phyloP scores from a whole-genome alignment of 768 basidiomycete species.

The Boletus insuetus region DNA sequence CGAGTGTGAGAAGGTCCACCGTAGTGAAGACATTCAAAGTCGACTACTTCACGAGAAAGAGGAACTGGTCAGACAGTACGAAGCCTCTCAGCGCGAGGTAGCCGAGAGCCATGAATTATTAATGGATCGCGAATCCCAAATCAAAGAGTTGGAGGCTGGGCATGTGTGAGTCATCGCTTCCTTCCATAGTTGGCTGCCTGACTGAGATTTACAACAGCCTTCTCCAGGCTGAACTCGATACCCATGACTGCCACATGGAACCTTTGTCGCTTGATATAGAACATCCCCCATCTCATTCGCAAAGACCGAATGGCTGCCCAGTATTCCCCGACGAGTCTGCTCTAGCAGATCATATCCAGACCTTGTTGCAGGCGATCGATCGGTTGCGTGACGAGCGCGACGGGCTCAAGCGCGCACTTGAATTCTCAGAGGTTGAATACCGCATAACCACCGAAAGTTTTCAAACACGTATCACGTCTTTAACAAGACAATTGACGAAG shows the following conservation, averaged over 20 bases:
- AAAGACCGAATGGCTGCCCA: neutral
- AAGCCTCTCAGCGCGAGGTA: conserved; percentile 37
- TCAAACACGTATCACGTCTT: conserved; percentile 45
- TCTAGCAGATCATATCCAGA: conserved; percentile 45
- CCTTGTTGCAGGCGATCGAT: conserved; percentile 59
- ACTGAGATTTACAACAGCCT: conserved; percentile 12
- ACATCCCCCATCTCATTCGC: neutral
- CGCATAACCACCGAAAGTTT: conserved; percentile 61
- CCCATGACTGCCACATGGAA: neutral
- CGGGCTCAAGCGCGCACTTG: conserved; percentile 54
- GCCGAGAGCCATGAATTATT: conserved; percentile 21
- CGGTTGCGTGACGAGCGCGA: conserved; percentile 69
- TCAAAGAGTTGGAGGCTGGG: conserved; percentile 21
- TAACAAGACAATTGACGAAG: conserved; percentile 25
- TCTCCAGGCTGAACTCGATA: conserved; percentile 21
- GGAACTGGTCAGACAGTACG: conserved; percentile 42
- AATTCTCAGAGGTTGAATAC: conserved; percentile 68
- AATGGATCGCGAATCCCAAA: conserved; percentile 20
- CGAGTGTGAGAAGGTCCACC: conserved; percentile 40
- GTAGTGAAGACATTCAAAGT: conserved; percentile 41
- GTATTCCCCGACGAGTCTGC: conserved; percentile 19
- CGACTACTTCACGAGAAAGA: conserved; percentile 57
- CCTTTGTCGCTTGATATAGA: neutral
- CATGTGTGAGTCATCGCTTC: conserved; percentile 26
- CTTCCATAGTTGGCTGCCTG: neutral